These are phyloP conservation scores for Hypoxylon sp. DNA, from an alignment of 2,329 filamentous ascomycete genomes.

Conservation along the genomic window DNA sequence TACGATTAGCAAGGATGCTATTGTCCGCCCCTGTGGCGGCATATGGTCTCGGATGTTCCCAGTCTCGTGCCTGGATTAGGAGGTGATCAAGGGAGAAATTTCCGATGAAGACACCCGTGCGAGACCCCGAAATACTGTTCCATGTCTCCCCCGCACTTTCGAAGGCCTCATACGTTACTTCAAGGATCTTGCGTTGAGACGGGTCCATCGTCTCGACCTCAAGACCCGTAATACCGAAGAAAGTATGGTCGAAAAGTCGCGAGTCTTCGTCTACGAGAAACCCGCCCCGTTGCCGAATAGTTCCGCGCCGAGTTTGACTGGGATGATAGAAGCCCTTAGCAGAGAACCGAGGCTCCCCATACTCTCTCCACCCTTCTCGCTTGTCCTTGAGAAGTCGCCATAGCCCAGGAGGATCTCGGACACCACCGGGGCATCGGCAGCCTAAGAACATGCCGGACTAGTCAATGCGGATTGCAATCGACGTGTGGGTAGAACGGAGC, in stretches of 20 bases:
- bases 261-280: constrained; percentile 41
- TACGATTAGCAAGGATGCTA: constrained; percentile 43
- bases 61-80: constrained; percentile 42
- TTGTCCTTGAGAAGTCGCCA: too few species aligned
- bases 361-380: too few species aligned
- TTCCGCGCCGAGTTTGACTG: too few species aligned
- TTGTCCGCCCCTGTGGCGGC: constrained; percentile 27
- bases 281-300: too few species aligned
- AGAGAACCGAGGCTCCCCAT: too few species aligned
- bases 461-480: too few species aligned
- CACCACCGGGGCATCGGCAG: too few species aligned
- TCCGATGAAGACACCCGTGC: constrained; percentile 53
- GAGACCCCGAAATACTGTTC: constrained; percentile 39
- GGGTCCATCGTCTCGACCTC: constrained; percentile 57
- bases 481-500: too few species aligned
- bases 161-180: constrained; percentile 54
- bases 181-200: constrained; percentile 55
- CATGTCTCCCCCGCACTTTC: constrained; percentile 52
- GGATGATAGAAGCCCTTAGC: too few species aligned
- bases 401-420: too few species aligned
- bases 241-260: constrained; percentile 55
- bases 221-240: constrained; percentile 55
- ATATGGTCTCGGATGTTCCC: constrained; percentile 40
- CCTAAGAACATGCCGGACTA: too few species aligned
- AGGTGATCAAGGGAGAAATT: constrained; percentile 50